Base-by-base conservation (phyloP, 192 early-diverging fungal genomes). In the Oehlia diaphana region DNA sequence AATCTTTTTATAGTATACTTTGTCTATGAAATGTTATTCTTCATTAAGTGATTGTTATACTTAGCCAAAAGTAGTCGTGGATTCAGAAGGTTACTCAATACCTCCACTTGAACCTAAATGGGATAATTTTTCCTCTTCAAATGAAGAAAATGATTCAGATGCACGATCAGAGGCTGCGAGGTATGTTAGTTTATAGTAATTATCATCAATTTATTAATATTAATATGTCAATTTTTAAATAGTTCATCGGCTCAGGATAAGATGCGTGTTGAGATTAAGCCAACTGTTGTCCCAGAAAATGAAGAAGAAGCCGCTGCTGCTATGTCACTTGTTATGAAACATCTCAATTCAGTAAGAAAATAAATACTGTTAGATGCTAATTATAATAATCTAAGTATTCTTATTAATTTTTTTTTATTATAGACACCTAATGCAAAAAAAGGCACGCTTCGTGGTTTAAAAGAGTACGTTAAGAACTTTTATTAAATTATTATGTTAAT, bases 21-120 rank as follows among this genome's bases (percentile, higher is more conserved):
- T 13, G 9, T 66, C 9, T n/a, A 13, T 33, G 31, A 14, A 66
- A 66, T 13, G 4, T 71, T 39, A 19, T 71, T 71, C 9, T 44
- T 44, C 21, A 71, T 71, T 71, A n/a, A 12, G 4, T 47, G 9
- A 47, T 47, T 4, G n/a, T 33, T 47, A 58, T 50, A 53, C 58
- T n/a, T 70, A 83, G 81, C 81, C 86, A 53, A 82, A 76, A 39
- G 79, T 81, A 53, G 37, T 82, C 4, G 82, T 90, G 0, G 89
- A 90, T 68, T 79, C 79, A 4, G 87, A 90, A 47, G 89, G 89
- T 10, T 90, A 83, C 73, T 81, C 87, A 9, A 87, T 90, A 64
- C 87, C 86, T 64, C 87, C 87, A 16, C 73, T 86, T 47, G 86
- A 88, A 76, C 78, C 84, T 47, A 75, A 82, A 39, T 83, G 80